Conservation (phyloP, 2,329 filamentous ascomycete species). For the Didymella sp. region DNA sequence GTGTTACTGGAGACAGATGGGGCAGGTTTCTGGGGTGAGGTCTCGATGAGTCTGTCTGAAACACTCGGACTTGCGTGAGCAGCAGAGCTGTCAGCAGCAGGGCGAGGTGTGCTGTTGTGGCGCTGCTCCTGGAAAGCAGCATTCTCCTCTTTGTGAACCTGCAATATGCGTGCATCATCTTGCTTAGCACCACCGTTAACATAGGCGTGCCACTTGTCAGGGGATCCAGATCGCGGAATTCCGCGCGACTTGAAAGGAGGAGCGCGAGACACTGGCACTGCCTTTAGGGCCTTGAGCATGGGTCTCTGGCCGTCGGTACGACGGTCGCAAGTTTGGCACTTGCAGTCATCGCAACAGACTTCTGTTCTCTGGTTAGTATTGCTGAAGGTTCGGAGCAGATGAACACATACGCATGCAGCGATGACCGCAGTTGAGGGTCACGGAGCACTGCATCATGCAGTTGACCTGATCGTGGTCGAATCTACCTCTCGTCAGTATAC, state of each 20-base stretch:
- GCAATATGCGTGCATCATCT: slow-evolving; percentile 30
- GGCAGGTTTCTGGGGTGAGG: slow-evolving; percentile 22
- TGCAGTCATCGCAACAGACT: slow-evolving; percentile 41
- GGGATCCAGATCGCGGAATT: not conserved
- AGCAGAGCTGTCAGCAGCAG: not conserved
- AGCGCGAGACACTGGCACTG: not conserved
- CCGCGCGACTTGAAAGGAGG: slow-evolving; percentile 4
- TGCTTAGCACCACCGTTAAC: slow-evolving; percentile 26
- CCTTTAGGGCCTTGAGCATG: slow-evolving; percentile 32
- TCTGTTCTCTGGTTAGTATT: slow-evolving; percentile 2
- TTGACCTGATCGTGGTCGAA: slow-evolving; percentile 42
- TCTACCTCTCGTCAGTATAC: slow-evolving; percentile 13
- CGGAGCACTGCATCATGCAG: slow-evolving; percentile 41
- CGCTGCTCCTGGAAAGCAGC: slow-evolving; percentile 16
- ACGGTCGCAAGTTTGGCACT: slow-evolving; percentile 37
- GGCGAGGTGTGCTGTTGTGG: slow-evolving; percentile 2
- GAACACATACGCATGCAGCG: slow-evolving; percentile 30
- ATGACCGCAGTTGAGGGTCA: slow-evolving; percentile 34
- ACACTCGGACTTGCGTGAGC: not conserved
- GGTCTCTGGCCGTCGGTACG: slow-evolving; percentile 33
- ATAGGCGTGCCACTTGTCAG: slow-evolving; percentile 25
- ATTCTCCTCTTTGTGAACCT: slow-evolving; percentile 25
- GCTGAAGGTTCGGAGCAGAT: not conserved
- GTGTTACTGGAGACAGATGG: slow-evolving; percentile 19
- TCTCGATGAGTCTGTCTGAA: slow-evolving; percentile 24